Evolutionary conservation across 2,329 filamentous ascomycete genomes (phyloP).

Genomic region (Eutypella sp.): DNA sequence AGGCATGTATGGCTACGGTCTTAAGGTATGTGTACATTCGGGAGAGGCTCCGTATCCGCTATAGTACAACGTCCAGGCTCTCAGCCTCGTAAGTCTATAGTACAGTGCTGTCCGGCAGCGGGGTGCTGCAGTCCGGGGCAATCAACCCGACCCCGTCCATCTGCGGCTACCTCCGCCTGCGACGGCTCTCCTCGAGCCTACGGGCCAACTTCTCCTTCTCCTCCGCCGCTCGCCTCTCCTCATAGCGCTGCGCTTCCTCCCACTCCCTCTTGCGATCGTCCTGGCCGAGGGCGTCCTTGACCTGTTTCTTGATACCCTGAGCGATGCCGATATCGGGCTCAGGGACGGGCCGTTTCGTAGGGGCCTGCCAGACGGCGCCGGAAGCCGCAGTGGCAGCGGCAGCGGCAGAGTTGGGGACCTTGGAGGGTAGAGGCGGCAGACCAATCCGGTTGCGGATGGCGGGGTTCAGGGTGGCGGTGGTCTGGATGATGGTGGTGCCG

Average conservation of each 20-base stretch:
- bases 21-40: too few species aligned
- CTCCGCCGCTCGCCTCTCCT: slow-evolving; percentile 20
- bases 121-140: too few species aligned
- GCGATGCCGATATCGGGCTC: slow-evolving; percentile 1
- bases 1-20: too few species aligned
- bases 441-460: slow-evolving; percentile 33
- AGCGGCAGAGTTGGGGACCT: background rate
- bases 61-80: too few species aligned
- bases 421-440: slow-evolving; percentile 31
- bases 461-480: slow-evolving; percentile 33
- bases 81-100: background rate
- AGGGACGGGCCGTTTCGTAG: slow-evolving; percentile 7
- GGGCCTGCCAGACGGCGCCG: slow-evolving; percentile 29
- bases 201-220: slow-evolving; percentile 35
- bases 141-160: too few species aligned
- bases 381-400: too few species aligned
- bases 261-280: slow-evolving; percentile 14
- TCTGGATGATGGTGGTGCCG: slow-evolving; percentile 27
- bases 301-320: slow-evolving; percentile 11
- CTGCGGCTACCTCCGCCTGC: slow-evolving; percentile 2
- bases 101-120: background rate
- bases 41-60: too few species aligned
- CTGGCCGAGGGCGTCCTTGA: slow-evolving; percentile 27
- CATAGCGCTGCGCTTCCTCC: slow-evolving; percentile 23
- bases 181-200: slow-evolving; percentile 20